Conservation (phyloP, 83 land plant species). For the Picea abies region DNA sequence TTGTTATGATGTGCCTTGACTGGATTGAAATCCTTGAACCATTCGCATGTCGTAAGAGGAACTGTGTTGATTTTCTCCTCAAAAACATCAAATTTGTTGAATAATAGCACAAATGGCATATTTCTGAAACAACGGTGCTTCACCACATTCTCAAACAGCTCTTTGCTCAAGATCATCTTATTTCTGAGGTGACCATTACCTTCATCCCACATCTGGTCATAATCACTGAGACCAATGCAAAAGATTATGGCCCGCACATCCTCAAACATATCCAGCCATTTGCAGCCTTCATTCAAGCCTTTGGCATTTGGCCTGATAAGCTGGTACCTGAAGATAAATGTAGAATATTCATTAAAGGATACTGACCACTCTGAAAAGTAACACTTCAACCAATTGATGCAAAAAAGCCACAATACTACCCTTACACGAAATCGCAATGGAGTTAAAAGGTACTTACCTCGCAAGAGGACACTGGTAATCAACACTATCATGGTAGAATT, state of each 20-base stretch:
- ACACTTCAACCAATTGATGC: not conserved
- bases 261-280: conserved; percentile 98
- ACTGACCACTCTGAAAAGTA: not conserved
- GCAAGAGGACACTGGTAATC: conserved; percentile 30
- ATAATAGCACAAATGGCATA: conserved; percentile 75
- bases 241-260: conserved; percentile 79
- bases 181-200: conserved; percentile 47
- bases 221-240: conserved; percentile 81
- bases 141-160: conserved; percentile 75
- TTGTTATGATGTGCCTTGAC: conserved; percentile 26
- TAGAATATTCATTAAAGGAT: conserved; percentile 4
- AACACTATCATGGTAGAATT: conserved; percentile 55
- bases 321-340: conserved; percentile 71
- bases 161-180: conserved; percentile 74
- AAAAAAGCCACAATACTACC: not conserved
- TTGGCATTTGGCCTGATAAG: conserved; percentile 70
- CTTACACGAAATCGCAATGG: not conserved
- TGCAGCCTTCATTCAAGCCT: conserved; percentile 73
- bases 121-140: conserved; percentile 73
- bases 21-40: conserved; percentile 60
- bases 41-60: conserved; percentile 30
- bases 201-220: conserved; percentile 62
- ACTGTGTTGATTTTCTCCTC: conserved; percentile 56
- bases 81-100: conserved; percentile 74
- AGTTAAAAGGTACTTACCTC: conserved; percentile 4